Evolutionary conservation across 768 basidiomycete genomes (phyloP), one percentile per base, ranked within the genome.

Genomic region (Pholiota molesta): DNA sequence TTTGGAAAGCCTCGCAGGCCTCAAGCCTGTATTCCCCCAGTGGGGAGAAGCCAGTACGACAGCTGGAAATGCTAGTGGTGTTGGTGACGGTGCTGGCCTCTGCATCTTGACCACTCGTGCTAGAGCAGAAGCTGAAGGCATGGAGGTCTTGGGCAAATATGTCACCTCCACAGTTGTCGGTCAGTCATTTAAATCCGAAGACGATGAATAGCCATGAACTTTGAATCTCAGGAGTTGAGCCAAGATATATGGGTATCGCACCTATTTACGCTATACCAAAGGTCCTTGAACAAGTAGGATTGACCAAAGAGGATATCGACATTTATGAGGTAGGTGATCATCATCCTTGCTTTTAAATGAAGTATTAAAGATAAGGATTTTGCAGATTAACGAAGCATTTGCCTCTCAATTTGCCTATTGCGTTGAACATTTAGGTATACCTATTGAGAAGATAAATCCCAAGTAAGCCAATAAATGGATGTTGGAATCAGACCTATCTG

Each of bases 321-420:
- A 73, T 93, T 14, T 94, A 83, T 71, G 92, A 93, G 82, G 92
- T 87, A 58, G 52, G 72, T 35, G 3, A 6, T 14, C 13, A 6
- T 35, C 16, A 6, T 9, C 5, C 17, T 31, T 55, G 29, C 31
- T 13, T 5, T 11, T 2, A 33, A 26, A 2, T 26, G 2, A 21
- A 17, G 29, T 6, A n/a, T 14, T 35, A 1, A 44, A 37, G 13
- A 3, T 8, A 9, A n/a, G 5, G 39, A 17, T 17, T 23, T 56
- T 29, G 11, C 63, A 94, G 91, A 90, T 92, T 65, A 94, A 94
- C 60, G 91, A 95, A 74, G 95, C 95, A 0, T 97, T 96, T 63
- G 94, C 94, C 0, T 95, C 92, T 1, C 95, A 97, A 71, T 96
- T 94, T 62, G 92, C 91, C n/a, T 91, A 95, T 75, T 95, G 92